Conservation (phyloP, 164 flowering plant species). For the Liquidambar formosana region DNA sequence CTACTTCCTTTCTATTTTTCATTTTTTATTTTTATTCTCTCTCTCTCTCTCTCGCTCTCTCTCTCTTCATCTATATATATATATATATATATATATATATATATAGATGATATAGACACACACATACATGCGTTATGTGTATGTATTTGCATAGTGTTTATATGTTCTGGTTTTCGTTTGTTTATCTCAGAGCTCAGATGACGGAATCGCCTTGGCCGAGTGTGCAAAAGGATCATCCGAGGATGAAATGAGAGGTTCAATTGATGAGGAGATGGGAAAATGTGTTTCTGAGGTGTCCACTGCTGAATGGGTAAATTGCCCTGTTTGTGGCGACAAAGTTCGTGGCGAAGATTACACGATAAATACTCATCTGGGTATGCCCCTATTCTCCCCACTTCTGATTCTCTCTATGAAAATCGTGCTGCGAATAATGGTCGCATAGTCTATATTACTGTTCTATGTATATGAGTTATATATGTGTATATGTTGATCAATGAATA, state of each 20-base stretch:
- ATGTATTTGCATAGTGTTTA: background rate
- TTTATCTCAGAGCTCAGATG: conserved; percentile 17
- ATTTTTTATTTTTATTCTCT: too few species aligned
- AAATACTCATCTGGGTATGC: conserved; percentile 79
- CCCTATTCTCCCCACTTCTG: background rate
- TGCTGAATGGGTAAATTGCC: conserved; percentile 59
- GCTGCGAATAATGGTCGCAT: too few species aligned
- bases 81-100: too few species aligned
- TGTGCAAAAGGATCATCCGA: conserved; percentile 11
- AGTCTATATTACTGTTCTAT: too few species aligned
- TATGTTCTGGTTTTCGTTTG: background rate
- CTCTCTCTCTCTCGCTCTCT: too few species aligned
- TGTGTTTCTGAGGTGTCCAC: background rate
- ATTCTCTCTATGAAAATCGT: background rate
- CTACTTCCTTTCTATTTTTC: background rate
- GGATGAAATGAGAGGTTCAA: background rate
- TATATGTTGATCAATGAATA: too few species aligned
- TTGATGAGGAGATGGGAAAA: conserved; percentile 8
- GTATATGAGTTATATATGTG: too few species aligned
- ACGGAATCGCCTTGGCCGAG: background rate
- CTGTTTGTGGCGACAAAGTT: conserved; percentile 60
- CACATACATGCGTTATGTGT: background rate
- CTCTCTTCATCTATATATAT: too few species aligned
- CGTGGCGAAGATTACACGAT: conserved; percentile 39
- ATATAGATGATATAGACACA: too few species aligned